phyloP scores from a whole-genome alignment of 768 basidiomycete genomes.

The Phlebiopsis gigantea region DNA sequence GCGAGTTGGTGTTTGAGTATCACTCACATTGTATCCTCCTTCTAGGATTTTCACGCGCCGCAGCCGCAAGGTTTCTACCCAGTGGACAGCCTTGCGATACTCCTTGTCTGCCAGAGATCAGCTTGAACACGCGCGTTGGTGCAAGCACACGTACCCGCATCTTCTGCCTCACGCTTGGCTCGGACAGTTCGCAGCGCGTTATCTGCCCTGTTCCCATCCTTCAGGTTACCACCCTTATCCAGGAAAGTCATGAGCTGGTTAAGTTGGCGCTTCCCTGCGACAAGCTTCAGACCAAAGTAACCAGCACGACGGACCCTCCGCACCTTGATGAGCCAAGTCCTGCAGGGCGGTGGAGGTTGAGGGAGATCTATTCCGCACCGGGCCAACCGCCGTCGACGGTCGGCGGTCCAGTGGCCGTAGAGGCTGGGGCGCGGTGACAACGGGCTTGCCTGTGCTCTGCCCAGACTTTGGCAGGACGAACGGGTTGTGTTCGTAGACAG shows the following conservation, averaged over 20 bases:
- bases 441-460: constrained; percentile 47
- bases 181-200: constrained; percentile 73
- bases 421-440: constrained; percentile 68
- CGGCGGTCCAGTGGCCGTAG: constrained; percentile 70
- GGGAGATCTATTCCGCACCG: constrained; percentile 67
- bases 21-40: constrained; percentile 68
- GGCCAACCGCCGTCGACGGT: constrained; percentile 51
- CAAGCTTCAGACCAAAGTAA: background rate
- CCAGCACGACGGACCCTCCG: background rate
- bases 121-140: background rate
- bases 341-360: constrained; percentile 78
- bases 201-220: constrained; percentile 57
- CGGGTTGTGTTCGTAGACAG: constrained; percentile 27
- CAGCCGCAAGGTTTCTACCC: constrained; percentile 86
- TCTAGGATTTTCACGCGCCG: constrained; percentile 78
- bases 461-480: constrained; percentile 32
- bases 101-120: constrained; percentile 61
- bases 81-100: constrained; percentile 84
- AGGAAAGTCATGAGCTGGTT: constrained; percentile 84
- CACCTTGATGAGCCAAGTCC: constrained; percentile 84
- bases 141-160: constrained; percentile 56
- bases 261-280: constrained; percentile 74
- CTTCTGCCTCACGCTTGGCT: constrained; percentile 85
- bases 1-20: background rate
- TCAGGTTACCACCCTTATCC: constrained; percentile 66